Conservation (phyloP, 176 grass and related monocot species). For the Carex kokanica region DNA sequence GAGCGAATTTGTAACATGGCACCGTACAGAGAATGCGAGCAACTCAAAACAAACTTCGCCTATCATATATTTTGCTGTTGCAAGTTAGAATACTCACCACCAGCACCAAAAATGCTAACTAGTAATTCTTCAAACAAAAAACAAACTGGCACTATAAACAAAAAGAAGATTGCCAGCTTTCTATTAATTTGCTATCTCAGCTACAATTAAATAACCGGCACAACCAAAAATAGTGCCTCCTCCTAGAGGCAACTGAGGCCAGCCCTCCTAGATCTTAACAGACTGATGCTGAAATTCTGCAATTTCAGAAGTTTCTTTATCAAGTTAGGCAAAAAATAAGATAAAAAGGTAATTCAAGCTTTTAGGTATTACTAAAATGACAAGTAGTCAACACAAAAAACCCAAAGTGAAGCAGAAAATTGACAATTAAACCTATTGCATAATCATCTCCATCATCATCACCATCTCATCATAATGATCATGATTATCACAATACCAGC, state of each 20-base stretch:
- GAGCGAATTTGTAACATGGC: too few species aligned
- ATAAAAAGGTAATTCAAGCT: not conserved
- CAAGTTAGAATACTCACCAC: not conserved
- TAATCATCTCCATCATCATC: not conserved
- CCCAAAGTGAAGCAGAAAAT: not conserved
- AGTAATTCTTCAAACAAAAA: not conserved
- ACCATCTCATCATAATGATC: not conserved
- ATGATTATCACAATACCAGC: not conserved
- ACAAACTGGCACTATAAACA: not conserved
- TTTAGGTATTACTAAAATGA: not conserved
- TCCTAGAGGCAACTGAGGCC: not conserved
- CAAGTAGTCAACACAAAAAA: not conserved
- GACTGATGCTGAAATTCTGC: not conserved
- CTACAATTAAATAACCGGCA: not conserved
- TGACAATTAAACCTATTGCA: not conserved
- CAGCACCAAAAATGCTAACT: not conserved
- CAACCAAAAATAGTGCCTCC: not conserved
- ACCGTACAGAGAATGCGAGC: not conserved
- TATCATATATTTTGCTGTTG: not conserved
- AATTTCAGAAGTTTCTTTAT: not conserved
- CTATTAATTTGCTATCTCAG: not conserved
- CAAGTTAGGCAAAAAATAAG: not conserved
- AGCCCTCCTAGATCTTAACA: not conserved
- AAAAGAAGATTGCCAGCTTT: not conserved
- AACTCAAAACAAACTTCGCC: not conserved